Base-by-base conservation (phyloP, 805 yeast genomes). In the Metschnikowia aberdeeniae region DNA sequence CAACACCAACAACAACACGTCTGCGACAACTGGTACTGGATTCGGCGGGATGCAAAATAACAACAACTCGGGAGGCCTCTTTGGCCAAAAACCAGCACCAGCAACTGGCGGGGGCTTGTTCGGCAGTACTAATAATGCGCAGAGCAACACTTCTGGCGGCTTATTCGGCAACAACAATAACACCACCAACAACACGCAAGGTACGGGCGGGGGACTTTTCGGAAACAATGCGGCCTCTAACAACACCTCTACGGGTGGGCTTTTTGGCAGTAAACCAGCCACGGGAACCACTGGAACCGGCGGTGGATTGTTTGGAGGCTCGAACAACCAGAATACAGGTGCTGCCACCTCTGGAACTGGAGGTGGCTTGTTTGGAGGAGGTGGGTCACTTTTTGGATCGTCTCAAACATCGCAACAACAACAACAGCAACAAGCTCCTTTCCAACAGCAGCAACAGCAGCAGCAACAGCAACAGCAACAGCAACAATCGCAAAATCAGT, bases 101-200 rank as follows among this genome's bases (percentile, higher is more conserved):
- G 45, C 50, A 24, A 37, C 57, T 8, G 57, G 58, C 10, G 64
- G 65, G 1, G 58, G 56, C 10, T 43, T 58, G 37, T 54, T 55
- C 37, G 56, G 57, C 11, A 42, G 33, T 31, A 54, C 29, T 20
- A 47, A 41, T 37, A 47, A 40, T 37, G 31, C 45, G 2, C 51
- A 44, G 14, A 26, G n/a, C 20, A 41, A 35, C 27, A 40, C 42
- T 2, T 34, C 67, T 22, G 57, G 64, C 26, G 75, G 76, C 4
- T 57, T 67, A 30, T 77, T 77, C 56, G 80, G 80, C 31, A 57
- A 62, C 30, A 51, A 40, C 34, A 49, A 46, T 33, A 46, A 44
- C 24, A 37, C 43, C 12, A 26, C 44, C 8, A 26, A 43, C 27
- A 31, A 29, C 9, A 33, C 51, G 12, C 42, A 39, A 22, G 22